Conservation (phyloP, 352 stramenopile genomes). For the Hyphochytrium catenoides region DNA sequence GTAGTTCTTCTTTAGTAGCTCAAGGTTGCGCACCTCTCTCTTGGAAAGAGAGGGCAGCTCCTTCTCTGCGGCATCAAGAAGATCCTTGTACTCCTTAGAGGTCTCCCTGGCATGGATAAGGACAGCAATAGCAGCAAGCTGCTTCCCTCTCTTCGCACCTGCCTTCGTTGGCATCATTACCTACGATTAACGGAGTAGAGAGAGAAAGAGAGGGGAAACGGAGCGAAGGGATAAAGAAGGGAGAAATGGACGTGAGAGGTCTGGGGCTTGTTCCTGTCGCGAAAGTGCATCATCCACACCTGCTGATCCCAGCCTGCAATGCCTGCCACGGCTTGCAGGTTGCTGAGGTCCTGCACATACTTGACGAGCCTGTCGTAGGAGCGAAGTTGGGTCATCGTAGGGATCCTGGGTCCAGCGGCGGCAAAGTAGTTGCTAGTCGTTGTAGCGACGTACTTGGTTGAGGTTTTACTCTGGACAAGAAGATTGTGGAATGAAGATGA, state of each 20-base stretch:
- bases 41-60: slow-evolving; percentile 3
- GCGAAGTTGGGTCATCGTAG: too few species aligned
- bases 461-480: too few species aligned
- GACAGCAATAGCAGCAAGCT: slow-evolving; percentile 2
- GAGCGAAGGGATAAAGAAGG: too few species aligned
- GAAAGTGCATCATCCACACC: too few species aligned
- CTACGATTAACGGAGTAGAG: too few species aligned
- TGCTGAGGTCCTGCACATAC: slow-evolving; percentile 1
- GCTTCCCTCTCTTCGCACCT: neutral
- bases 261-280: too few species aligned
- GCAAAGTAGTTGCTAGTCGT: too few species aligned
- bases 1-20: slow-evolving; percentile 1
- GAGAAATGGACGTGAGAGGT: too few species aligned
- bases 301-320: slow-evolving; percentile 5
- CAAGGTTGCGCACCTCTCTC: slow-evolving; percentile 3
- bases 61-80: neutral
- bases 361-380: slow-evolving; percentile 1
- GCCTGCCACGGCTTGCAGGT: slow-evolving; percentile 1
- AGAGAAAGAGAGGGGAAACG: too few species aligned
- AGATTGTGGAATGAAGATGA: too few species aligned
- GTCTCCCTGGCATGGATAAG: slow-evolving; percentile 3
- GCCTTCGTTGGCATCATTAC: slow-evolving; percentile 4
- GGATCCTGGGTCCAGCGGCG: too few species aligned
- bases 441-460: too few species aligned
- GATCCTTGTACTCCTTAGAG: neutral